Conservation (phyloP, 1,139 yeast genomes). For the Candida frijolesensis region DNA sequence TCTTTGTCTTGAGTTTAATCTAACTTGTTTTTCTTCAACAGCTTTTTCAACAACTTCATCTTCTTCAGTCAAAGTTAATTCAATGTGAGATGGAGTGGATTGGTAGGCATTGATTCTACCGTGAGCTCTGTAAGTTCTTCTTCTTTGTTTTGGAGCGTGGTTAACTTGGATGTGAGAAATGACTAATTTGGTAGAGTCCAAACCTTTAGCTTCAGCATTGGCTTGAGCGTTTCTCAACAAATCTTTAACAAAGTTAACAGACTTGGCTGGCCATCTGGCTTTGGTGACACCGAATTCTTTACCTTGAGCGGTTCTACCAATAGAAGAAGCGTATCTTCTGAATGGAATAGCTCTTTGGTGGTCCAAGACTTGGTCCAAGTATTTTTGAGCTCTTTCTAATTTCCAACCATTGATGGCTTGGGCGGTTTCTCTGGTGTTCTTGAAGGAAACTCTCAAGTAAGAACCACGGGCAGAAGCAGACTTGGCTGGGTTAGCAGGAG, state of each 20-base stretch:
- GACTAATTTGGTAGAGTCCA: conserved; percentile 91
- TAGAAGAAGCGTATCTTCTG: conserved; percentile 96
- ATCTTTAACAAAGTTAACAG: conserved; percentile 93
- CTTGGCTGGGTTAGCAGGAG: conserved; percentile 99
- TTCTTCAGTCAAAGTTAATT: conserved; percentile 94
- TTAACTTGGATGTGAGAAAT: conserved; percentile 99
- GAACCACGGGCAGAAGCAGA: conserved; percentile 99
- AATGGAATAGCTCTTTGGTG: conserved; percentile 99
- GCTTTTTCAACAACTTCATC: conserved; percentile 95
- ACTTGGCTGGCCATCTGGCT: conserved; percentile 99
- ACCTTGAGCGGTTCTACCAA: conserved; percentile 99
- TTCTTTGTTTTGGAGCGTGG: conserved; percentile 99
- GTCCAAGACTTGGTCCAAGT: conserved; percentile 95
- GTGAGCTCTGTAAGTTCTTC: conserved; percentile 99
- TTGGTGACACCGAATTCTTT: conserved; percentile 99
- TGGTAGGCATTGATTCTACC: conserved; percentile 99
- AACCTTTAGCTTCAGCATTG: conserved; percentile 99
- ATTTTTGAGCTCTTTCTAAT: conserved; percentile 91
- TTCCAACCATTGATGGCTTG: conserved; percentile 99
- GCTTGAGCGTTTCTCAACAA: conserved; percentile 97
- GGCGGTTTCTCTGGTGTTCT: conserved; percentile 99
- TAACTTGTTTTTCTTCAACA: conserved; percentile 76
- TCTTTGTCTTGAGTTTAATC: conserved; percentile 87
- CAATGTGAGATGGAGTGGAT: conserved; percentile 98
- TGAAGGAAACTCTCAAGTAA: conserved; percentile 98